A percentile compares a stretch with the other conserved stretches of the same genome.
Conservation (phyloP, 225 moss, liverwort and hornwort genomes). For the Pseudisothecium myosuroides region DNA sequence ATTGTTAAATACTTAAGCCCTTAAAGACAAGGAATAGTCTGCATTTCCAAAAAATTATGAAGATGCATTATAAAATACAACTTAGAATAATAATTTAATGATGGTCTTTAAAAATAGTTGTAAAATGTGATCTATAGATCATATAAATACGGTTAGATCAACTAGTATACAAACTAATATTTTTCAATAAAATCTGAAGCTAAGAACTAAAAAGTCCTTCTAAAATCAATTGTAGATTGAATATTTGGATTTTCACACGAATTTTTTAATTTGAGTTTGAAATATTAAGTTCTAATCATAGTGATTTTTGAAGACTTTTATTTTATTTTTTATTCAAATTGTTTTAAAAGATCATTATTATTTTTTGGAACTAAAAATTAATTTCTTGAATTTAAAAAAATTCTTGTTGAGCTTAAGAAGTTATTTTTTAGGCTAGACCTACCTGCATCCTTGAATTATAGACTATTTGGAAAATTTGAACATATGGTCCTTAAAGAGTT, state of each 20-base stretch:
- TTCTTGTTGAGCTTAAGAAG: no score
- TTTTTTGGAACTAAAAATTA: neutral
- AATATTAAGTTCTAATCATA: neutral
- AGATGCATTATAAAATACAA: neutral
- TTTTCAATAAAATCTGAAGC: neutral
- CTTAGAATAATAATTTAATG: neutral
- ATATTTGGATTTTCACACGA: neutral
- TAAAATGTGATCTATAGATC: neutral
- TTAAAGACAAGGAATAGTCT: accelerated
- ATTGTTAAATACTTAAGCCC: neutral
- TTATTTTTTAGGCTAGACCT: neutral
- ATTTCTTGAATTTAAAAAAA: no score
- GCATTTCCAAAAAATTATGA: neutral
- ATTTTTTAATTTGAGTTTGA: neutral
- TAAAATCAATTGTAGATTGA: neutral
- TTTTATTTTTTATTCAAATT: neutral
- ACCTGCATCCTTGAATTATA: neutral
- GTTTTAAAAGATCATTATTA: no score
- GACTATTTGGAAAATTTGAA: neutral
- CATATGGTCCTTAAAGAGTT: neutral
- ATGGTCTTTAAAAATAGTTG: neutral
- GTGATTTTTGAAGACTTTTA: no score
- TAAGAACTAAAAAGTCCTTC: neutral
- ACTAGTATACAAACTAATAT: no score
- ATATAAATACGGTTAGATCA: neutral